These are phyloP conservation scores for Leptoxyphium fumago DNA, from an alignment of 2,329 filamentous ascomycete genomes.

Conservation along the genomic window DNA sequence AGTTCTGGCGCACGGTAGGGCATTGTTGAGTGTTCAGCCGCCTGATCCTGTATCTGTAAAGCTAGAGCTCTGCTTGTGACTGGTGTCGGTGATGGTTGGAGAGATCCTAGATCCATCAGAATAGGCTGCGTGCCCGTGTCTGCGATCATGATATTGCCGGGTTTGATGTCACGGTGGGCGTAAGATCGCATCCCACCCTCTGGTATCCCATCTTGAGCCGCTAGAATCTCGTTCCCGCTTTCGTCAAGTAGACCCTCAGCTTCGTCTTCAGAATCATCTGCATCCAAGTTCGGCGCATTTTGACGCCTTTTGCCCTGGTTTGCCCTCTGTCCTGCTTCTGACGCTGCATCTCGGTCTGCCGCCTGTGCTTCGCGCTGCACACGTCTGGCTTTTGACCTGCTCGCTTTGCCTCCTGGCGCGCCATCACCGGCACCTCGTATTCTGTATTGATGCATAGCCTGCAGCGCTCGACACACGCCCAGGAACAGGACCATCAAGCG, in stretches of 20 bases:
- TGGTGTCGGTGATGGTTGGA: constrained; percentile 72
- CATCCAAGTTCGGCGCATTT: constrained; percentile 14
- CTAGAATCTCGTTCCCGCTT: constrained; percentile 45
- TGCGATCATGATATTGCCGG: constrained; percentile 97
- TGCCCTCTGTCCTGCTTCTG: constrained; percentile 33
- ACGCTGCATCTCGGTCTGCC: constrained; percentile 34
- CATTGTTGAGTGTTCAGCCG: constrained; percentile 96
- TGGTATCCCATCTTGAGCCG: constrained; percentile 51
- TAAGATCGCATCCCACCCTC: constrained; percentile 64
- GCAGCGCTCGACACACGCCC: constrained; percentile 76
- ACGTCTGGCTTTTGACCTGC: constrained; percentile 39
- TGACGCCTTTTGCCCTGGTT: constrained; percentile 28
- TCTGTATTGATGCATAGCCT: constrained; percentile 81
- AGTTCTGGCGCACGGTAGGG: constrained; percentile 94
- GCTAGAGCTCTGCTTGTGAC: constrained; percentile 85
- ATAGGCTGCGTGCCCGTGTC: constrained; percentile 80
- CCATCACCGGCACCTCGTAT: constrained; percentile 35
- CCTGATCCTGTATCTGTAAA: constrained; percentile 82
- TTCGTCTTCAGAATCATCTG: constrained; percentile 57
- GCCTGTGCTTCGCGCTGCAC: constrained; percentile 40
- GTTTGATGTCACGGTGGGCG: constrained; percentile 93
- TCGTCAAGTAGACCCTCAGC: constrained; percentile 67
- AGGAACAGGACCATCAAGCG: constrained; percentile 80
- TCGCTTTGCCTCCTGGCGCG: constrained; percentile 30
- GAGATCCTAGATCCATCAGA: constrained; percentile 91